Percentiles rank a stretch among this genome's conserved stretches.
phyloP scores from a whole-genome alignment of 164 flowering plant genomes.

The Magnolia sinica region DNA sequence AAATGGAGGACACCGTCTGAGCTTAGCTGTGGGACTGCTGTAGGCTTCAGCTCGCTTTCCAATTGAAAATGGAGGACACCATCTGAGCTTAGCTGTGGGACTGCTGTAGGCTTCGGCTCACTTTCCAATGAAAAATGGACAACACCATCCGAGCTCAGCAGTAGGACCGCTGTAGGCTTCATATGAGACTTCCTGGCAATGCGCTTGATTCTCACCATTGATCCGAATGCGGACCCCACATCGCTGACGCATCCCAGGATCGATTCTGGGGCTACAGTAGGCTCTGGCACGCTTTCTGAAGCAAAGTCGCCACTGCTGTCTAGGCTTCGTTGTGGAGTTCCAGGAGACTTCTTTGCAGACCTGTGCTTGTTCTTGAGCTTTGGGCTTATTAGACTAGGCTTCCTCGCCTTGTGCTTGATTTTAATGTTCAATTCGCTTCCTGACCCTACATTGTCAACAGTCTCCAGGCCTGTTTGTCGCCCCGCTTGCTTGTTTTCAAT shows the following conservation, averaged over 20 bases:
- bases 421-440: neutral
- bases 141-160: neutral
- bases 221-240: neutral
- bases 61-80: neutral
- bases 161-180: neutral
- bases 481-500: constrained; percentile 1
- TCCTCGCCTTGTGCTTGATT: neutral
- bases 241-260: neutral
- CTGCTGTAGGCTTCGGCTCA: neutral
- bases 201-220: neutral
- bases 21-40: neutral
- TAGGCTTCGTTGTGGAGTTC: neutral
- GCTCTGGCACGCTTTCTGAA: neutral
- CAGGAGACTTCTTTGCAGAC: neutral
- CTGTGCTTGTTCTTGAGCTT: neutral
- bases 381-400: neutral
- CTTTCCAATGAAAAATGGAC: neutral
- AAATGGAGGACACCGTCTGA: neutral
- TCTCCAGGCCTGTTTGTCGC: constrained; percentile 1
- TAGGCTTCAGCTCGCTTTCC: neutral
- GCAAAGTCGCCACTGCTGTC: neutral
- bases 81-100: neutral
- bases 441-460: neutral
- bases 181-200: neutral
- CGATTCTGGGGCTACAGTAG: neutral